A percentile compares a stretch with the other conserved stretches of the same genome.
Evolutionary conservation across 2,329 filamentous ascomycete species (phyloP).

Genomic region (Talaromyces sp.): DNA sequence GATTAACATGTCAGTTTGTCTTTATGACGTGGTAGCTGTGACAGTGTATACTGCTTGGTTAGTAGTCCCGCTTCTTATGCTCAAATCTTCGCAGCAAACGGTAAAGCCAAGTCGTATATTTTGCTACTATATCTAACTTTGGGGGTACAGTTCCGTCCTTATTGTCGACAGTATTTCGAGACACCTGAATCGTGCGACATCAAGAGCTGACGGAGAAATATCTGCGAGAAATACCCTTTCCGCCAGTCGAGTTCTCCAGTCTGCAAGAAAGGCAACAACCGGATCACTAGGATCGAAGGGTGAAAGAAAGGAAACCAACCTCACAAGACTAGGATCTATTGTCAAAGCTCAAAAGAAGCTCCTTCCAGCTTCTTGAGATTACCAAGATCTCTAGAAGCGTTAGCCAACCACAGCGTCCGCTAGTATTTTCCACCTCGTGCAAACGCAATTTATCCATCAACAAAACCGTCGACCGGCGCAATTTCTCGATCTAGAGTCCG

Average conservation of each 20-base stretch:
- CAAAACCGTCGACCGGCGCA: not conserved
- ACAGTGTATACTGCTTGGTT: not conserved
- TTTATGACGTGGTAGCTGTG: not conserved
- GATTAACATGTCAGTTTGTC: not conserved
- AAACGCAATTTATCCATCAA: not conserved
- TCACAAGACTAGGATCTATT: not conserved
- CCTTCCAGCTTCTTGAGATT: not conserved
- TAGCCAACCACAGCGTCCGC: slow-evolving; percentile 2
- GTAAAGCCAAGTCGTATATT: not conserved
- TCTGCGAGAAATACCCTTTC: not conserved
- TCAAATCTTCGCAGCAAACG: not conserved
- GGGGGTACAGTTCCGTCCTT: not conserved
- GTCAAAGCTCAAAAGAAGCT: not conserved
- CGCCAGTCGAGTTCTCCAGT: not conserved
- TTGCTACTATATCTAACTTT: not conserved
- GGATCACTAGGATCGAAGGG: not conserved
- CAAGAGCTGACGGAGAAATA: not conserved
- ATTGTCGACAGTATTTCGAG: not conserved
- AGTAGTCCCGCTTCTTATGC: not conserved
- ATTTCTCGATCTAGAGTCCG: not conserved
- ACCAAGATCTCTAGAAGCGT: slow-evolving; percentile 1
- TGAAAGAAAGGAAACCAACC: not conserved
- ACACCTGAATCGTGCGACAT: not conserved
- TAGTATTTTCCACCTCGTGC: not conserved
- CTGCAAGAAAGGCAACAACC: not conserved